These are phyloP conservation scores for Furcasterigmium sp. DNA, from an alignment of 2,329 filamentous ascomycete species.

Conservation along the genomic window DNA sequence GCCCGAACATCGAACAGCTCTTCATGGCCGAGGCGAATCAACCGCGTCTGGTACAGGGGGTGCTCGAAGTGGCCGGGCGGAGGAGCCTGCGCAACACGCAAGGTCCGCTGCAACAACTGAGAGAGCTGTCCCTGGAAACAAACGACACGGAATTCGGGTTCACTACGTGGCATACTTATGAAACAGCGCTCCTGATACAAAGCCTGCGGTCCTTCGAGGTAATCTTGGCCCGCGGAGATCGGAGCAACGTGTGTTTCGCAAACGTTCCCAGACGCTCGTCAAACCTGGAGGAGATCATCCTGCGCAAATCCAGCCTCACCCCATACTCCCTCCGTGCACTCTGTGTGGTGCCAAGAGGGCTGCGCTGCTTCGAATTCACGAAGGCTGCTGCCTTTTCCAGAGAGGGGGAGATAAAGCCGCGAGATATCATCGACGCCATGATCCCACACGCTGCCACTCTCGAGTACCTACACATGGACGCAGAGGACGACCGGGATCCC, in stretches of 20 bases:
- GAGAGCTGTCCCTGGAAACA: background rate
- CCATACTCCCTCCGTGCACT: background rate
- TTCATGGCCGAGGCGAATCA: background rate
- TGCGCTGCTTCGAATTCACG: background rate
- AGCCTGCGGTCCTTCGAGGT: background rate
- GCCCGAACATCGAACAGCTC: background rate
- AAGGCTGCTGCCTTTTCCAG: background rate
- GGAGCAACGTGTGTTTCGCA: too few species aligned
- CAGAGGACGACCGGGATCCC: slow-evolving; percentile 5
- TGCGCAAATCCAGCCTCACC: background rate
- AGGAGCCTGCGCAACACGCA: background rate
- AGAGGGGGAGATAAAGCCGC: slow-evolving; percentile 1
- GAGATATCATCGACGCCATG: slow-evolving; percentile 5
- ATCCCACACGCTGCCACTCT: slow-evolving; percentile 4
- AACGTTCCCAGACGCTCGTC: background rate
- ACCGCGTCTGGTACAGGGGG: background rate
- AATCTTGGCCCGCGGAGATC: background rate
- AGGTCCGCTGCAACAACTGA: background rate
- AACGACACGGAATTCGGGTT: background rate
- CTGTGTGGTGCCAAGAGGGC: background rate
- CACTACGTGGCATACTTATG: background rate
- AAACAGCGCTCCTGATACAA: background rate
- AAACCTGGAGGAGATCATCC: background rate
- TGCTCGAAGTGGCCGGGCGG: background rate
- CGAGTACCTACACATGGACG: slow-evolving; percentile 8